Base-by-base conservation (phyloP, 2,329 filamentous ascomycete species). In the Colletotrichum sp. region DNA sequence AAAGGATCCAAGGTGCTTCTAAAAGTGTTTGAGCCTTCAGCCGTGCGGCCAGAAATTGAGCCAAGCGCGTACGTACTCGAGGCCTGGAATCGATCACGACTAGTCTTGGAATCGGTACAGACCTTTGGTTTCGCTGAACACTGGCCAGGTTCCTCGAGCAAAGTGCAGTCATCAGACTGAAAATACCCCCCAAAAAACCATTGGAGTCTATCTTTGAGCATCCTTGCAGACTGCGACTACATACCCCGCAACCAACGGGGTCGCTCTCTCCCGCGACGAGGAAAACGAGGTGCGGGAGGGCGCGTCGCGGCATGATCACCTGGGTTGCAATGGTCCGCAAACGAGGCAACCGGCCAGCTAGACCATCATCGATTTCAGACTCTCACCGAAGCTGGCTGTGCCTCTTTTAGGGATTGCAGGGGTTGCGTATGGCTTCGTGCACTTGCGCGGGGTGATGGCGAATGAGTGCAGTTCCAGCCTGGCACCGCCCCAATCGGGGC, bases 371-470 rank as follows among this genome's bases (percentile, higher is more conserved):
- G 32, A 52, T 39, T 34, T 21, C 24, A 64, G 10, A 36, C 36
- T 16, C 34, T 73, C 70, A 73, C 73, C 73, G 73, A 73, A 59
- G 64, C 39, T 12, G 36, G 18, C 70, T 72, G 69, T 71, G 59
- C 60, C 72, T 60, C 49, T 73, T 72, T 59, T 68, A 8, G 15
- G 24, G 67, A 65, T 59, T 69, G 57, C 36, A 28, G 44, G 59
- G 30, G 13, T 65, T 34, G 55, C 73, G 57, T 64, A 60, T 49
- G 39, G 44, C 55, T n/a, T 21, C 24, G 73, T 65, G 55, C 70
- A 30, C 39, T 28, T 73, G 63, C 59, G 65, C 72, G 59, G 59
- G 24, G 34, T 59, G 44, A 57, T 30, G 70, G 44, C 73, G 71
- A 73, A 76, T 69, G 24, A 32, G 28, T 18, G 59, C 73, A 76